Evolutionary conservation across 495 filamentous ascomycete species (phyloP), one percentile per base, ranked within the genome.

Genomic region (Xylaria flabelliformis): DNA sequence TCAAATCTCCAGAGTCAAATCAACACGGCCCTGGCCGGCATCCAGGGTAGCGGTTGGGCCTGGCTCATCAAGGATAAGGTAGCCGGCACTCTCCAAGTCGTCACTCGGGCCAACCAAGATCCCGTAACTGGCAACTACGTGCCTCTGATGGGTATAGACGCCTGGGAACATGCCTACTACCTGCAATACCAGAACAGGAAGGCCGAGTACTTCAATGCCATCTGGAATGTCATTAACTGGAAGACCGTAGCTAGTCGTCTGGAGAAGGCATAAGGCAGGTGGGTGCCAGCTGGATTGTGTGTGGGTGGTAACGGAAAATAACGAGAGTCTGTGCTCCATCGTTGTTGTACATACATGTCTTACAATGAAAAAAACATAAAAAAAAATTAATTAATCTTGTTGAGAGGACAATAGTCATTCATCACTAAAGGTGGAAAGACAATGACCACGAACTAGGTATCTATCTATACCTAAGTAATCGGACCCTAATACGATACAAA

Each of bases 41-140:
- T 98, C 66, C 95, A 98, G 86, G 95, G 95, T 32, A 94, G 91
- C 76, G 95, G 95, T 56, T 98, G 95, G 95, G 92, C 92, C 65
- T 98, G 95, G 95, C 83, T 98, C 70, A 96, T 97, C 75, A 93
- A 96, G 88, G 95, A 98, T 85, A 92, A 89, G 80, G 87, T 92
- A 82, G 94, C 91, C 56, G 93, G 92, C 50, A 88, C 83, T 73
- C 85, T 98, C 42, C 83, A 85, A 71, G 90, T 98, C 79, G 90
- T 92, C 83, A 94, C 94, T 63, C 93, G 80, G 46, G 80, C 84
- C 80, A 95, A 97, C 86, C 94, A 97, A 83, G 94, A 97, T 81
- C 91, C 93, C 64, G 93, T 97, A 24, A 86, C 93, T 39, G 94
- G 93, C 42, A 89, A 90, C 75, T 91, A 88, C 81, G 82, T 88